Base-by-base conservation (phyloP, 2,329 filamentous ascomycete genomes). In the Fusarium caatingaense region DNA sequence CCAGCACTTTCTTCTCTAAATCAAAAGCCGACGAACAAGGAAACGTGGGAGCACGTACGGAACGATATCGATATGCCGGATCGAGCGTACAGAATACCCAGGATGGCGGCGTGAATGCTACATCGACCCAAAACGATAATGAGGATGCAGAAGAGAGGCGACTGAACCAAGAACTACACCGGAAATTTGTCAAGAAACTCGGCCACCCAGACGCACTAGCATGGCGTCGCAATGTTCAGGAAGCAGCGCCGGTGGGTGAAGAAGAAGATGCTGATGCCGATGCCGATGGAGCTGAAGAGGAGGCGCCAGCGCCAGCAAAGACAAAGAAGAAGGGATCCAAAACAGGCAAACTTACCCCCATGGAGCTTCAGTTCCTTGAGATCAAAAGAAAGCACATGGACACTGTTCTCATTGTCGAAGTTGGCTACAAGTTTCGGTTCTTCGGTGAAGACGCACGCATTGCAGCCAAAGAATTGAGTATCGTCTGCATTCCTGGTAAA, bases 391-490 rank as follows among this genome's bases (percentile, higher is more conserved):
- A 95, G 73, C 91, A 98, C 77, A 87, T 93, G 83, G 96, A 98
- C 77, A 96, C 95, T 0, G 76, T 99, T 21, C 85, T 99, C 56
- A 92, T 98, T 15, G 90, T 98, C 55, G 95, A 99, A 78, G 96
- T 98, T 11, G 96, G 96, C 53, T 99, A 99, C 83, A 99, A 99
- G 78, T 99, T 97, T 81, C 91, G 92, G 34, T 97, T 99, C 83
- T 97, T 97, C 77, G 96, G 96, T 13, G 95, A 98, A 76, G 96
- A 99, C 82, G 96, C 96, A 11, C 88, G 94, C 56, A 88, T 89
- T 56, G 96, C 95, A 7, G 93, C 94, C 15, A 97, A 95, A 79
- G 93, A 95, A 78, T 85, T 99, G 50, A 92, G 93, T 64, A 98
- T 99, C 72, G 92, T 99, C 41, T 99, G 96, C 78, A 98, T 99